Evolutionary conservation across 768 basidiomycete species (phyloP).

Genomic region (Rhodotorula diobovata): DNA sequence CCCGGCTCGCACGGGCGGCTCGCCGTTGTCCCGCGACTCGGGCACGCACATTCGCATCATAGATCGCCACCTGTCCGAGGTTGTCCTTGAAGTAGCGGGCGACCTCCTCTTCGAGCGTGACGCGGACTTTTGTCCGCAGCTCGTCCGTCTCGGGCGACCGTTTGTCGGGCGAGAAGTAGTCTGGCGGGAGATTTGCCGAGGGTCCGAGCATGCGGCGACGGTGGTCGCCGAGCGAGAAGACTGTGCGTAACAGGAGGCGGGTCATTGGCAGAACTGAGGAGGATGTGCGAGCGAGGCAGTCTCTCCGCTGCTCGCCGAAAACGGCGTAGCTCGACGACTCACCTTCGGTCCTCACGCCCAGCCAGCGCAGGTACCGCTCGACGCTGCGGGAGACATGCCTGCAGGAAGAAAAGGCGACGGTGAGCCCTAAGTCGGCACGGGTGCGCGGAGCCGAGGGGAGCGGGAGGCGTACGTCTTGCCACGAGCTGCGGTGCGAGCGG

Average conservation of each 20-base stretch:
- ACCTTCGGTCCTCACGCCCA: conserved; percentile 83
- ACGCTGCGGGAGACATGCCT: conserved; percentile 93
- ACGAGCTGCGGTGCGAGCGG: conserved; percentile 14
- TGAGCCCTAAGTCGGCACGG: neutral
- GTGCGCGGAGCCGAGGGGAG: neutral
- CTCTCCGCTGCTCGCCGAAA: neutral
- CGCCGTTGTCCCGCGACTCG: neutral
- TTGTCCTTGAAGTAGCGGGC: conserved; percentile 74
- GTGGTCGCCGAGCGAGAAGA: conserved; percentile 92
- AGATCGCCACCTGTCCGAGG: conserved; percentile 91
- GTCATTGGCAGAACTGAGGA: neutral
- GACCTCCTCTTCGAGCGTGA: conserved; percentile 82
- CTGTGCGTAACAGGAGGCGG: conserved; percentile 44
- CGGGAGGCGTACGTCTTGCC: conserved; percentile 32
- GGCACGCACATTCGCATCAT: conserved; percentile 71
- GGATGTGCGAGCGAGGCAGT: neutral
- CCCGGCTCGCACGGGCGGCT: neutral
- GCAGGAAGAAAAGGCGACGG: conserved; percentile 45
- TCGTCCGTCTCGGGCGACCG: conserved; percentile 61
- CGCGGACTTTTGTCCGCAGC: conserved; percentile 66
- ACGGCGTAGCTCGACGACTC: neutral
- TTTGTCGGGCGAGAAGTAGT: conserved; percentile 83
- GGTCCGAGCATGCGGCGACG: conserved; percentile 82
- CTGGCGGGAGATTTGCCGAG: conserved; percentile 77
- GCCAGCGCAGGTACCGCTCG: conserved; percentile 97